Evolutionary conservation across 108 stramenopile genomes (phyloP), one percentile per base, ranked within the genome.

Genomic region (Epithemia pelagica): DNA sequence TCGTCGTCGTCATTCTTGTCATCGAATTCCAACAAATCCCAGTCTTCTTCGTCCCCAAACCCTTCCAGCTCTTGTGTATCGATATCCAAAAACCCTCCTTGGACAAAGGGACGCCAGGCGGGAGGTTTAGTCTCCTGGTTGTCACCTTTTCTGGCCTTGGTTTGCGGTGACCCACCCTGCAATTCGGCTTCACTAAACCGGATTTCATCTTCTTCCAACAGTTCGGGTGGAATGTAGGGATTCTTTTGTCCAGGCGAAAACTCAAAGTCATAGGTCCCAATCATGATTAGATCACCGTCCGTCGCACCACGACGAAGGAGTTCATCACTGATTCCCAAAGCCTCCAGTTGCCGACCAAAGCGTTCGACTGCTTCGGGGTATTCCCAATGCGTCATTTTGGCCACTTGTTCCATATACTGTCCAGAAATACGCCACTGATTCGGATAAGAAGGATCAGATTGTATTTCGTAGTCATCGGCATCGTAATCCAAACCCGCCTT

Each of bases 381-480:
- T 61, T 94, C 96, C 91, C 92, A 96, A 62, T 95, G 90, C 20
- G 96, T 96, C 93, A 95, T 96, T 62, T 82, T 78, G 23, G 93
- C 93, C 54, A 96, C 75, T 52, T 87, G 84, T 68, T 96, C 95
- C 66, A 96, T 92, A 69, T 90, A 90, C 28, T 71, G 67, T 0
- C 93, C 93, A 21, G 65, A 76, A 24, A 96, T 70, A 54, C 92
- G 75, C 89, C 90, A 96, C 69, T 96, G 92, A 30, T 90, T 90
- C 29, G 93, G 91, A 69, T 94, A 94, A 15, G 91, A 83, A 37
- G 87, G 89, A 74, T 94, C 93, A 37, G 78, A 84, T 18, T 86
- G 74, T 78, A 92, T 90, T 79, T 89, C 81, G 76, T 75, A 95
- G 61, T 91, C 90, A 71, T 91, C 92, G 64, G 85, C 87, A 57